Evolutionary conservation across 352 stramenopile genomes (phyloP).

Genomic region (Phytophthora kernoviae): DNA sequence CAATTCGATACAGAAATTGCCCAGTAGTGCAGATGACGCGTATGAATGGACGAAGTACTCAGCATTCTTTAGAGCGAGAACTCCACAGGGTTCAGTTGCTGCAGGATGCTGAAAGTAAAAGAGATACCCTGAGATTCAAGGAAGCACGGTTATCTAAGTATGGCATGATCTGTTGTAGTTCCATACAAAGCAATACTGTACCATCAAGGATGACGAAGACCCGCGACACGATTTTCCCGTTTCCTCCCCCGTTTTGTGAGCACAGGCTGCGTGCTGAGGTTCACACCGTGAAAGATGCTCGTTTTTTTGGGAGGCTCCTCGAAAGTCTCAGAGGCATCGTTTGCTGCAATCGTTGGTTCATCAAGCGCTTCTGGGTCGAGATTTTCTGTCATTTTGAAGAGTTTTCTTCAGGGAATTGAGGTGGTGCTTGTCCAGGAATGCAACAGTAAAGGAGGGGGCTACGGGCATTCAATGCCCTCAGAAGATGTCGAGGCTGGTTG

Average conservation of each 20-base stretch:
- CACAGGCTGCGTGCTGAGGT: slow-evolving; percentile 68
- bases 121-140: slow-evolving; percentile 51
- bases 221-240: slow-evolving; percentile 64
- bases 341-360: not conserved
- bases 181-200: slow-evolving; percentile 11
- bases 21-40: slow-evolving; percentile 54
- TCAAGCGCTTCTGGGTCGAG: slow-evolving; percentile 1
- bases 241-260: slow-evolving; percentile 78
- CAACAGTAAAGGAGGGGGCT: not conserved
- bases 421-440: not conserved
- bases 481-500: no score
- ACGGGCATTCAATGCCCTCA: no score
- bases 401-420: not conserved
- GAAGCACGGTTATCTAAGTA: slow-evolving; percentile 5
- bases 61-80: slow-evolving; percentile 64
- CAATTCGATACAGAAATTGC: slow-evolving; percentile 81
- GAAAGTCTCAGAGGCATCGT: slow-evolving; percentile 10
- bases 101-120: slow-evolving; percentile 79
- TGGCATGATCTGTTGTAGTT: not conserved
- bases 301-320: slow-evolving; percentile 9
- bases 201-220: slow-evolving; percentile 82
- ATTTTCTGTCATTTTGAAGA: slow-evolving; percentile 15
- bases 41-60: slow-evolving; percentile 82
- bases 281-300: slow-evolving; percentile 62
- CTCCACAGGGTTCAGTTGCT: slow-evolving; percentile 57